These are phyloP conservation scores for Fusarium camptoceras DNA, from an alignment of 2,329 filamentous ascomycete species.

Conservation along the genomic window DNA sequence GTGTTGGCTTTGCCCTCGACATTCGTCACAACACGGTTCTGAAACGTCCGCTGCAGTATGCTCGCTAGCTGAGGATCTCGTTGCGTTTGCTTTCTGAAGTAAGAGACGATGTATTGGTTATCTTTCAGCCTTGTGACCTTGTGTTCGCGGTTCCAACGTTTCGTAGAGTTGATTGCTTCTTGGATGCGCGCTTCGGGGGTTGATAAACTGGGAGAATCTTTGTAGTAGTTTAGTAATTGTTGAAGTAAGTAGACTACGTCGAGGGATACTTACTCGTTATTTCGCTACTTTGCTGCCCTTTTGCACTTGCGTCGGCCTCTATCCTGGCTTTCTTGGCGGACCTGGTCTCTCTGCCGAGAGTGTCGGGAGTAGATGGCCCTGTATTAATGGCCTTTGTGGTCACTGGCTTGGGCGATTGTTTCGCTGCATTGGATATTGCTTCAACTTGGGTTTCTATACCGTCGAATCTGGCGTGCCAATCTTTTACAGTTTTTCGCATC, in stretches of 20 bases:
- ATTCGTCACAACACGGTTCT: constrained; percentile 39
- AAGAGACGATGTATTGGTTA: constrained; percentile 47
- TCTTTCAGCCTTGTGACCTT: constrained; percentile 51
- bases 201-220: constrained; percentile 6
- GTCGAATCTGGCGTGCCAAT: constrained; percentile 42
- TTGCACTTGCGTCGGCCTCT: neutral
- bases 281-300: constrained; percentile 11
- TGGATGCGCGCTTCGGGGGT: constrained; percentile 46
- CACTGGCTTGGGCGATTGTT: constrained; percentile 35
- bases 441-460: constrained; percentile 42
- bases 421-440: constrained; percentile 40
- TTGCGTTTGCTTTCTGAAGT: constrained; percentile 53
- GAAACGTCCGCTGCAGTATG: constrained; percentile 50
- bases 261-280: neutral
- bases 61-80: constrained; percentile 52
- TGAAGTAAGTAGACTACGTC: neutral
- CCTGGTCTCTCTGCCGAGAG: constrained; percentile 25
- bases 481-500: constrained; percentile 27
- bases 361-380: neutral
- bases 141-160: constrained; percentile 55
- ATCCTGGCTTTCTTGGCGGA: constrained; percentile 8
- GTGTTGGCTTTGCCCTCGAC: constrained; percentile 8
- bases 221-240: constrained; percentile 5
- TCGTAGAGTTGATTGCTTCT: constrained; percentile 53
- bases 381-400: constrained; percentile 28